Evolutionary conservation across 768 basidiomycete genomes (phyloP).

Genomic region (Tricholoma saponaceum): DNA sequence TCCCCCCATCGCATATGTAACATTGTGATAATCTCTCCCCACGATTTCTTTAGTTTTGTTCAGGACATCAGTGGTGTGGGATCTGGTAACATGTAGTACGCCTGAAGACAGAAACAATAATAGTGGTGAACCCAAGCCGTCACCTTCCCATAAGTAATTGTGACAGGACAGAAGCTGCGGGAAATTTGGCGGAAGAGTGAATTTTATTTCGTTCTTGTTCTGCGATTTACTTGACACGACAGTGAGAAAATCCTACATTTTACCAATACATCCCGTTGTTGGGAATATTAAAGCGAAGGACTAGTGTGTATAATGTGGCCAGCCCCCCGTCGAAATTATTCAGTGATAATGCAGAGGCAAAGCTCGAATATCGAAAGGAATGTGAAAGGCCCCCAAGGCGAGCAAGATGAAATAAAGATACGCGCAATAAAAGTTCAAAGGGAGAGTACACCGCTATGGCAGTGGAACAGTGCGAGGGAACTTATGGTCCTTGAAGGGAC

Average conservation of each 20-base stretch:
- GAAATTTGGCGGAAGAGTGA: neutral
- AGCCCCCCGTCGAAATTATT: constrained; percentile 8
- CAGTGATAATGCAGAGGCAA: constrained; percentile 1
- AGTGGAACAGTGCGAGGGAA: neutral
- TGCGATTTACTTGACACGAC: neutral
- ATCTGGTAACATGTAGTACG: too few relatives aligned
- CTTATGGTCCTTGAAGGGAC: constrained; percentile 24
- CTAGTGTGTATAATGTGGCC: constrained; percentile 17
- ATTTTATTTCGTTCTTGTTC: constrained; percentile 8
- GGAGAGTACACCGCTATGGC: constrained; percentile 10
- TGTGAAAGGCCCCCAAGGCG: constrained; percentile 12
- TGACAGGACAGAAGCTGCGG: neutral
- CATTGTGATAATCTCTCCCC: too few relatives aligned
- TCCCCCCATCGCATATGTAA: too few relatives aligned
- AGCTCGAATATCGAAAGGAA: constrained; percentile 20
- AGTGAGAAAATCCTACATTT: neutral
- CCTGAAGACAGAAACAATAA: neutral
- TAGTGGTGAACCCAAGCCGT: neutral
- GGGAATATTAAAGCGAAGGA: constrained; percentile 11
- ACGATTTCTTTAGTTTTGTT: too few relatives aligned
- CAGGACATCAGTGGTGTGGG: too few relatives aligned
- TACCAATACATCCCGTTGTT: constrained; percentile 5
- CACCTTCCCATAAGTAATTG: neutral
- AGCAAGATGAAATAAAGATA: constrained; percentile 16
- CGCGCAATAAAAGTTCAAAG: constrained; percentile 11